Evolutionary conservation across 192 early-diverging fungal genomes (phyloP).

Genomic region (Phlyctochytrium bullatum): DNA sequence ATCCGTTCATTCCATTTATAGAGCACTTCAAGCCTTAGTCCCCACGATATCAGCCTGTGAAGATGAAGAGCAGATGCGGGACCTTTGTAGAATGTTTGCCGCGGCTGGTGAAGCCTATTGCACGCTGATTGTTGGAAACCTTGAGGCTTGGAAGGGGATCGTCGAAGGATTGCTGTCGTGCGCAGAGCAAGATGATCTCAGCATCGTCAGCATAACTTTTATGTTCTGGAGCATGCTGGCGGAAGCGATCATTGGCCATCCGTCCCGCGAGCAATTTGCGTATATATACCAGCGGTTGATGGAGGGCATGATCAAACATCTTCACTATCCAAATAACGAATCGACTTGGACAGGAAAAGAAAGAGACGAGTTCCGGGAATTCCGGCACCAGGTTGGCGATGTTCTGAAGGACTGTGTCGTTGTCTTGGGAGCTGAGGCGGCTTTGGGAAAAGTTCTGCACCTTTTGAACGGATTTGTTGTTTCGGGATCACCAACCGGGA

Average conservation of each 20-base stretch:
- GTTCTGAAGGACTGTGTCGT: slow-evolving; percentile 92
- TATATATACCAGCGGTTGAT: slow-evolving; percentile 67
- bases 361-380: slow-evolving; percentile 95
- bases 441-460: slow-evolving; percentile 65
- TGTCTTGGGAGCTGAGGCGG: slow-evolving; percentile 73
- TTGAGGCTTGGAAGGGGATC: slow-evolving; percentile 67
- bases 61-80: slow-evolving; percentile 77
- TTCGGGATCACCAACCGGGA: slow-evolving; percentile 27
- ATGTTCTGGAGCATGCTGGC: slow-evolving; percentile 85
- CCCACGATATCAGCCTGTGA: slow-evolving; percentile 51
- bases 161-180: slow-evolving; percentile 81
- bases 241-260: slow-evolving; percentile 45
- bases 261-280: slow-evolving; percentile 44
- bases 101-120: slow-evolving; percentile 89
- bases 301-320: slow-evolving; percentile 79
- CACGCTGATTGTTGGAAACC: slow-evolving; percentile 65
- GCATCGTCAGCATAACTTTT: slow-evolving; percentile 88
- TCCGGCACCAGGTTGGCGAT: slow-evolving; percentile 95
- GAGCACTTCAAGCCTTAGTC: slow-evolving; percentile 35
- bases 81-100: slow-evolving; percentile 81
- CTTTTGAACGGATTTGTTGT: slow-evolving; percentile 47
- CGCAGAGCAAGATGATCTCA: slow-evolving; percentile 73
- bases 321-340: slow-evolving; percentile 79
- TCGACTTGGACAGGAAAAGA: slow-evolving; percentile 73
- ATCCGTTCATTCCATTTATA: slow-evolving; percentile 64